These are phyloP conservation scores for Colletotrichum sp. DNA, from an alignment of 2,329 filamentous ascomycete species.

Conservation along the genomic window DNA sequence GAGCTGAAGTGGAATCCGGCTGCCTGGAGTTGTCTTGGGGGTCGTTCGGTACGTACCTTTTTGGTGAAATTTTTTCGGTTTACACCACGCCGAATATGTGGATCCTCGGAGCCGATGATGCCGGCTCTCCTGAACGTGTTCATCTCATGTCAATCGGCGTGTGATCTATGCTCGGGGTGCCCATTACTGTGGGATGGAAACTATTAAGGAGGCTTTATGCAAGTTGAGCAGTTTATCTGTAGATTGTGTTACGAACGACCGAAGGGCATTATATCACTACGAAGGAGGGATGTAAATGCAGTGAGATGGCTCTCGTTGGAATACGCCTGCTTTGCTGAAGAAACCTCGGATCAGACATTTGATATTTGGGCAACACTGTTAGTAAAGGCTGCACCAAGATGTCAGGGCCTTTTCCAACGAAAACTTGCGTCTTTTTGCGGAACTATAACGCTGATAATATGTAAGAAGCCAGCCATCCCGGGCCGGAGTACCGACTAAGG, in stretches of 20 bases:
- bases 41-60: not conserved
- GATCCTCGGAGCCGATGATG: not conserved
- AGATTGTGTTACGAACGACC: not conserved
- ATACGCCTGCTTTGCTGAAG: not conserved
- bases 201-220: not conserved
- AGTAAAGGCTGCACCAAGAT: not conserved
- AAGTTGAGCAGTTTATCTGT: not conserved
- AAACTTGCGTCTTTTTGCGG: not conserved
- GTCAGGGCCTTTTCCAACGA: not conserved
- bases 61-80: not conserved
- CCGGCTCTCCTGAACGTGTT: not conserved
- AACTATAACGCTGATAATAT: not conserved
- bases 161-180: not conserved
- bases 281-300: not conserved
- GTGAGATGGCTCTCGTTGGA: not conserved
- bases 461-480: not conserved
- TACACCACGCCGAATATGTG: not conserved
- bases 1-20: not conserved
- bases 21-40: not conserved
- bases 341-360: not conserved
- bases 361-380: not conserved
- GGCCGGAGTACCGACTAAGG: not conserved
- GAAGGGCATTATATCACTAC: not conserved
- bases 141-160: not conserved
- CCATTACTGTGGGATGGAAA: not conserved